phyloP scores from a whole-genome alignment of 306 rosid genomes.

The Ormosia semicastrata region DNA sequence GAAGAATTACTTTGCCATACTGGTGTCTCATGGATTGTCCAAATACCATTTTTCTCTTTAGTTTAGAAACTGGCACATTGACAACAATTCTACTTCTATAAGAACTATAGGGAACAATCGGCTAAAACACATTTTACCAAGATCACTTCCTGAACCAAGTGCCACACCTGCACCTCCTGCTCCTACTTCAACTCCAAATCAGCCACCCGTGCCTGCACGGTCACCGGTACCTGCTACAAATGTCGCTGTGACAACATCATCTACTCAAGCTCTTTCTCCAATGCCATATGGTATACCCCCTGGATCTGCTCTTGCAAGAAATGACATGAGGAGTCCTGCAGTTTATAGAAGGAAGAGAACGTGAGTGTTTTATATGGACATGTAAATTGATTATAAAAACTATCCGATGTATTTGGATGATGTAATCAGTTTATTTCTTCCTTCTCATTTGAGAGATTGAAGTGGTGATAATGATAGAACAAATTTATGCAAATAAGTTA shows the following conservation, averaged over 20 bases:
- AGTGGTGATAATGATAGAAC: not conserved
- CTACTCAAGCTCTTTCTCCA: conserved; percentile 67
- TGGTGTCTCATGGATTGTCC: conserved; percentile 8
- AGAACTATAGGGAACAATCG: conserved; percentile 91
- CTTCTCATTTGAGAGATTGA: not conserved
- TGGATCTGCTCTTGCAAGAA: conserved; percentile 62
- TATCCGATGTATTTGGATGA: not conserved
- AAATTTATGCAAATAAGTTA: not conserved
- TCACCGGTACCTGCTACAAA: conserved; percentile 58
- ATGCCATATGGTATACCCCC: conserved; percentile 72
- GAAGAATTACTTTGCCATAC: conserved; percentile 9
- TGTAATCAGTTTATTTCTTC: not conserved
- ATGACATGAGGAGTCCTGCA: conserved; percentile 66
- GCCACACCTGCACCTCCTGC: conserved; percentile 46
- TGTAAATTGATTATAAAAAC: conserved; percentile 26
- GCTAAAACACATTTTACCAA: conserved; percentile 83
- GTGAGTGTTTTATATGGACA: conserved; percentile 36
- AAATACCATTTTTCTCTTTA: not conserved
- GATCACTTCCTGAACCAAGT: conserved; percentile 74
- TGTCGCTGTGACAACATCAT: conserved; percentile 43
- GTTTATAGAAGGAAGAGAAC: conserved; percentile 89
- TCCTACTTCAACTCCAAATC: conserved; percentile 52
- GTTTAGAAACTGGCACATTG: conserved; percentile 86
- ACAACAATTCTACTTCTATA: conserved; percentile 97
- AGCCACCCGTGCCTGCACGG: conserved; percentile 45